These are phyloP conservation scores for Camillea tinctor DNA, from an alignment of 2,329 filamentous ascomycete genomes.

Conservation along the genomic window DNA sequence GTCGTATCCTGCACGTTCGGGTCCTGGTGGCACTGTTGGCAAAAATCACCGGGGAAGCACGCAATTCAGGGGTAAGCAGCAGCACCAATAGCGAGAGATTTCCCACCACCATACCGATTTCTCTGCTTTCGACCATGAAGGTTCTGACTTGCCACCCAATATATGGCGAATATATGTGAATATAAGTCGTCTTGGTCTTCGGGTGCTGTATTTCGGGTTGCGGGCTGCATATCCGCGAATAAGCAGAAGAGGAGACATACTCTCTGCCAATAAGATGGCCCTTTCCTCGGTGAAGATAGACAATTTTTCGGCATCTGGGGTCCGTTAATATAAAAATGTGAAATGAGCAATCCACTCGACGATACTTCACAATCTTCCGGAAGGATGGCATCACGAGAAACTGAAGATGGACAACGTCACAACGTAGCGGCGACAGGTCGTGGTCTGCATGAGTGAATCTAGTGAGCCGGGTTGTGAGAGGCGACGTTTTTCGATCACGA, in stretches of 20 bases:
- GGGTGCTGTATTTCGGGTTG: constrained; percentile 3
- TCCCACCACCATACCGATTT: constrained; percentile 7
- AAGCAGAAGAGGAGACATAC: constrained; percentile 1
- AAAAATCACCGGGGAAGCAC: constrained; percentile 15
- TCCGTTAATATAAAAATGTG: neutral
- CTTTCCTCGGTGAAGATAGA: neutral
- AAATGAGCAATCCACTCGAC: neutral
- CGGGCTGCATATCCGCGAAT: constrained; percentile 13
- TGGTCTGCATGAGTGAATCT: too few relatives aligned
- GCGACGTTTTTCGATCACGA: neutral
- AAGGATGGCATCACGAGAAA: neutral
- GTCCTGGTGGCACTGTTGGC: constrained; percentile 8
- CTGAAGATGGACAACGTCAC: neutral
- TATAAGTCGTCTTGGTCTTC: neutral
- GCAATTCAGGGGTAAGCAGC: constrained; percentile 13
- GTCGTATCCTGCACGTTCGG: constrained; percentile 3
- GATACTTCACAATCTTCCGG: neutral
- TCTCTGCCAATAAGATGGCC: constrained; percentile 10
- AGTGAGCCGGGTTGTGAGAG: neutral
- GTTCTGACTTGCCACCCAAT: constrained; percentile 1
- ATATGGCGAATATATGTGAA: neutral
- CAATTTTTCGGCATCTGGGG: neutral
- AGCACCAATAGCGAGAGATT: constrained; percentile 13
- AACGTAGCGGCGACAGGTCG: neutral
- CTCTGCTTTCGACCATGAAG: neutral